A percentile compares a stretch with the other conserved stretches of the same genome.
Conservation (phyloP, 345 rosid species). For the Rhodamnia argentea region DNA sequence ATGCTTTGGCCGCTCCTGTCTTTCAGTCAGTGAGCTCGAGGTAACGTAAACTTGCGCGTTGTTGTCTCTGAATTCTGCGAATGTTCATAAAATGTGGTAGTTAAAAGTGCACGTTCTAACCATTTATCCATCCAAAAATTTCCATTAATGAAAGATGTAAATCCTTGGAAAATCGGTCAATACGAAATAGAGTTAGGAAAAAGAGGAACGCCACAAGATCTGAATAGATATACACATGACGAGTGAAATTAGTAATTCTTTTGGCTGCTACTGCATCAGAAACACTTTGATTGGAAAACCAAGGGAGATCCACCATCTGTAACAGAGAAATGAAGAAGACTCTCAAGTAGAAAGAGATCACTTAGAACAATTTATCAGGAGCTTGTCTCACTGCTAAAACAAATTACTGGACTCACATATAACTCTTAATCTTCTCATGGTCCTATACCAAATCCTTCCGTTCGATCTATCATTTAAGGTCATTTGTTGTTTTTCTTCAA, state of each 20-base stretch:
- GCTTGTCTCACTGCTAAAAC: conserved; percentile 57
- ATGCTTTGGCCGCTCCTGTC: background rate
- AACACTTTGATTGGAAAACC: conserved; percentile 4
- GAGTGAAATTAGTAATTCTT: background rate
- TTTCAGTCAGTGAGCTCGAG: background rate
- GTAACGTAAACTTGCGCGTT: background rate
- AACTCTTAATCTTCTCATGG: conserved; percentile 94
- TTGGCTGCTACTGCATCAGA: background rate
- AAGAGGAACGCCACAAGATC: background rate
- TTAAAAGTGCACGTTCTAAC: too few species aligned
- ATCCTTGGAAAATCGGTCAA: background rate
- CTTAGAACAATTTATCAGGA: conserved; percentile 15
- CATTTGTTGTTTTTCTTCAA: too few species aligned
- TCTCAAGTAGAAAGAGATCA: background rate
- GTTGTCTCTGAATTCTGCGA: too few species aligned
- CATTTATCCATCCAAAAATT: too few species aligned
- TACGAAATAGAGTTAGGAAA: background rate
- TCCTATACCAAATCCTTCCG: too few species aligned
- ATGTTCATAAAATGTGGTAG: too few species aligned
- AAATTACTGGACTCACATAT: conserved; percentile 86
- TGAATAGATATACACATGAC: background rate
- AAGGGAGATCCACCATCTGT: conserved; percentile 96
- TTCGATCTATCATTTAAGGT: too few species aligned
- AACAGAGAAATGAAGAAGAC: conserved; percentile 3
- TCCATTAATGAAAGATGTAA: too few species aligned